These are phyloP conservation scores for Phellopilus nigrolimitatus DNA, from an alignment of 1,284 basidiomycete species.

Conservation along the genomic window DNA sequence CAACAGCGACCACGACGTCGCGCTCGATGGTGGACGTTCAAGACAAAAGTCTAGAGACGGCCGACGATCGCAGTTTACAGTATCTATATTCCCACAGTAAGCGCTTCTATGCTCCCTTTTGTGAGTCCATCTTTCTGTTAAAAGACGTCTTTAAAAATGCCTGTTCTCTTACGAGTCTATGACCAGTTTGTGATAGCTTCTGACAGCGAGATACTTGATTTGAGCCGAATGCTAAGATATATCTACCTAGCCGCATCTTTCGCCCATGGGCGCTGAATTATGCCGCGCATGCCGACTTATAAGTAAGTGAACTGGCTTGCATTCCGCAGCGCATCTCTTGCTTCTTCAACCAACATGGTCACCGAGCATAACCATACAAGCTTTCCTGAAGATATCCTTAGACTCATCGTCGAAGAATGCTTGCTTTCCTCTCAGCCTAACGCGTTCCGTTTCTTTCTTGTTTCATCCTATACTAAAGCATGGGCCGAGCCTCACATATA, in stretches of 20 bases:
- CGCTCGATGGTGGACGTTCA: background rate
- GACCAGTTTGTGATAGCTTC: too few species aligned
- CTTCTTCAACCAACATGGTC: background rate
- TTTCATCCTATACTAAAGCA: background rate
- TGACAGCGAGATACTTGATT: too few species aligned
- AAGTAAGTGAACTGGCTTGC: too few species aligned
- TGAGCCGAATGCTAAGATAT: background rate
- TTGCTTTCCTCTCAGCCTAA: background rate
- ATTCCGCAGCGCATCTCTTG: background rate
- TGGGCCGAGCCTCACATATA: background rate
- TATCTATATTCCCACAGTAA: constrained; percentile 2
- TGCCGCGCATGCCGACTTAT: too few species aligned
- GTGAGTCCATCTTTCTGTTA: too few species aligned
- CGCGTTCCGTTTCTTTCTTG: background rate
- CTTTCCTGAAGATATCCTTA: background rate
- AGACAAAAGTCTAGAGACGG: background rate
- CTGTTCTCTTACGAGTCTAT: too few species aligned
- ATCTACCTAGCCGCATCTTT: background rate
- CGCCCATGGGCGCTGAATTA: background rate
- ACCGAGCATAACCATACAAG: background rate
- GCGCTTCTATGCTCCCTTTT: too few species aligned
- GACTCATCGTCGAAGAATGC: background rate
- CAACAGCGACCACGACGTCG: background rate
- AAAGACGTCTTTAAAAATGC: too few species aligned
- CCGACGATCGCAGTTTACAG: background rate